Evolutionary conservation across 78 protist genomes (phyloP).

Genomic region (Dictyostelium citrinum): DNA sequence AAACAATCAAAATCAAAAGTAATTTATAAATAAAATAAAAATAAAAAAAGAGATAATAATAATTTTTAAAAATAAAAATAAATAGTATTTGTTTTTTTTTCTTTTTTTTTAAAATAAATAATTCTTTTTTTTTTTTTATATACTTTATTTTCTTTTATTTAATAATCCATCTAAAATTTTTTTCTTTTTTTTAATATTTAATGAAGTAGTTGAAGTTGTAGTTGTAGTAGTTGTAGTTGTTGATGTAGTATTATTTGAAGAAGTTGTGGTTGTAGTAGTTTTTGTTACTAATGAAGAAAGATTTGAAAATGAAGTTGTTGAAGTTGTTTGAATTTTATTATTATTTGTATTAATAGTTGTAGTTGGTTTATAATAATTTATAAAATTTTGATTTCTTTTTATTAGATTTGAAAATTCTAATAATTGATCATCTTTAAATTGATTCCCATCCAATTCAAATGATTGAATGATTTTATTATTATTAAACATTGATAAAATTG

Average conservation of each 20-base stretch:
- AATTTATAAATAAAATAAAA: conserved; percentile 35
- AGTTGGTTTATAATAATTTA: neutral
- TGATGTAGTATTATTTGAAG: neutral
- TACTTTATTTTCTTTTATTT: neutral
- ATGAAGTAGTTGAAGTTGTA: neutral
- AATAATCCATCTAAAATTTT: neutral
- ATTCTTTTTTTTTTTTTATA: neutral
- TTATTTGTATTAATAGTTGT: neutral
- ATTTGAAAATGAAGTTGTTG: neutral
- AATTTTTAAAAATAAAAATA: neutral
- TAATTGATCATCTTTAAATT: neutral
- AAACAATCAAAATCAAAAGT: conserved; percentile 39
- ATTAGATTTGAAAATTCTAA: neutral
- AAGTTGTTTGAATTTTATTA: neutral
- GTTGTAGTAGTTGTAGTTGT: neutral
- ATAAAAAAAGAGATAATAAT: neutral
- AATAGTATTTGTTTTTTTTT: neutral
- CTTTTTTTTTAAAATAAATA: too few relatives aligned
- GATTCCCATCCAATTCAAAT: conserved; percentile 39
- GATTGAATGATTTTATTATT: neutral
- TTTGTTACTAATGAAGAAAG: neutral
- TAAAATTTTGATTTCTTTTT: neutral
- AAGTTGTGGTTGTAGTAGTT: neutral
- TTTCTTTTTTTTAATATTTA: neutral
- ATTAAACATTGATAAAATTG: neutral